Conservation (phyloP, 1,284 basidiomycete genomes). For the Puccinia horiana region DNA sequence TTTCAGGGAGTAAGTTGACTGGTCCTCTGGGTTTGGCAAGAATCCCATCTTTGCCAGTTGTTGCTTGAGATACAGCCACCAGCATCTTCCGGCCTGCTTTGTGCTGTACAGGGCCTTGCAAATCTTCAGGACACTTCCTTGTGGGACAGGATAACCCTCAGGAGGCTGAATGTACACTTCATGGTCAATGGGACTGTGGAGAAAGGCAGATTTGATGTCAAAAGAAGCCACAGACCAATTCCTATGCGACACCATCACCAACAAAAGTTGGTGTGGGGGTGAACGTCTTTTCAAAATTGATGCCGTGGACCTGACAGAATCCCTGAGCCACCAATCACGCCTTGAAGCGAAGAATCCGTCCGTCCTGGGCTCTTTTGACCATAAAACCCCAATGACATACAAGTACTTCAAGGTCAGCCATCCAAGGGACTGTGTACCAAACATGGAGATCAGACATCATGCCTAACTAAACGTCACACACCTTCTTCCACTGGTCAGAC, state of each 20-base stretch:
- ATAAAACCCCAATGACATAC: slow-evolving; percentile 1
- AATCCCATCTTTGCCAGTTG: neutral
- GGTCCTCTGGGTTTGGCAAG: neutral
- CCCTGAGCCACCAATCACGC: slow-evolving; percentile 9
- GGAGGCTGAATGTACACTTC: neutral
- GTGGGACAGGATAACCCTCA: neutral
- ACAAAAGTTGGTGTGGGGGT: too few species aligned
- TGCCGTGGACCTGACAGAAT: neutral
- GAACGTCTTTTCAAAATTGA: too few species aligned
- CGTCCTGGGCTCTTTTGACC: neutral
- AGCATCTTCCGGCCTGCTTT: slow-evolving; percentile 5
- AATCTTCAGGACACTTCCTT: neutral
- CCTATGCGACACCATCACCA: too few species aligned
- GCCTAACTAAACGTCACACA: neutral
- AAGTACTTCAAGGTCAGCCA: neutral
- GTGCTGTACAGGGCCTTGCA: slow-evolving; percentile 1
- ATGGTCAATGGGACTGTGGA: neutral
- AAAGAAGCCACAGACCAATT: neutral
- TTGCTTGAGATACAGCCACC: neutral
- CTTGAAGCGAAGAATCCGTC: slow-evolving; percentile 2
- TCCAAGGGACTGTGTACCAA: neutral
- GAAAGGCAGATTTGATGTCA: neutral
- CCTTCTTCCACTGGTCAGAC: neutral
- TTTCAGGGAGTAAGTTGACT: neutral
- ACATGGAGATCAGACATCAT: neutral